Evolutionary conservation across 2,329 filamentous ascomycete genomes (phyloP).

Genomic region (Thielaviopsis cerberus): DNA sequence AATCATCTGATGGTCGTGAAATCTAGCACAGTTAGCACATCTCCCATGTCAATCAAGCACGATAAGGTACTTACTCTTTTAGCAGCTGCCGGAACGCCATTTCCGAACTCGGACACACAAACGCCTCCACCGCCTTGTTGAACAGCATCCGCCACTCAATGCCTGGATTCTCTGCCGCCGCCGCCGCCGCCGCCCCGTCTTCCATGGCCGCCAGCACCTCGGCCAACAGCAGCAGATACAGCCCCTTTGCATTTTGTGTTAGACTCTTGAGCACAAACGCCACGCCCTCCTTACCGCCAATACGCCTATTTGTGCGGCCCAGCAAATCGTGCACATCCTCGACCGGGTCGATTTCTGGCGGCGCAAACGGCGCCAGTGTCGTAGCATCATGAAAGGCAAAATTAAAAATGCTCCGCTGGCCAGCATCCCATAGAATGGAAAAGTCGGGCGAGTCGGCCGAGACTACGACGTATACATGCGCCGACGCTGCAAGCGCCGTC

Average conservation of each 20-base stretch:
- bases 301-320: slow-evolving; percentile 57
- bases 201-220: slow-evolving; percentile 57
- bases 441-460: slow-evolving; percentile 82
- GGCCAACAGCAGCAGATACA: slow-evolving; percentile 70
- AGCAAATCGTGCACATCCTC: slow-evolving; percentile 80
- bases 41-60: slow-evolving; percentile 11
- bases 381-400: slow-evolving; percentile 90
- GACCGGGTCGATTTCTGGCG: slow-evolving; percentile 56
- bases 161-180: slow-evolving; percentile 30
- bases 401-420: slow-evolving; percentile 62
- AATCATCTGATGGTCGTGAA: slow-evolving; percentile 96
- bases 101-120: slow-evolving; percentile 78
- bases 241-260: slow-evolving; percentile 74
- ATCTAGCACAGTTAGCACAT: slow-evolving; percentile 27
- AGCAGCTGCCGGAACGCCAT: slow-evolving; percentile 85
- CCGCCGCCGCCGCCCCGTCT: slow-evolving; percentile 17
- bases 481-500: slow-evolving; percentile 56
- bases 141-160: slow-evolving; percentile 86
- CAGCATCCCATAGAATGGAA: slow-evolving; percentile 73
- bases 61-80: slow-evolving; percentile 53
- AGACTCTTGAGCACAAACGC: slow-evolving; percentile 77
- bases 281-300: slow-evolving; percentile 80
- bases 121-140: slow-evolving; percentile 88
- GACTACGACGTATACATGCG: slow-evolving; percentile 52
- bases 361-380: slow-evolving; percentile 54